Base-by-base conservation (phyloP, 352 stramenopile species). In the Pythium aphanidermatum region DNA sequence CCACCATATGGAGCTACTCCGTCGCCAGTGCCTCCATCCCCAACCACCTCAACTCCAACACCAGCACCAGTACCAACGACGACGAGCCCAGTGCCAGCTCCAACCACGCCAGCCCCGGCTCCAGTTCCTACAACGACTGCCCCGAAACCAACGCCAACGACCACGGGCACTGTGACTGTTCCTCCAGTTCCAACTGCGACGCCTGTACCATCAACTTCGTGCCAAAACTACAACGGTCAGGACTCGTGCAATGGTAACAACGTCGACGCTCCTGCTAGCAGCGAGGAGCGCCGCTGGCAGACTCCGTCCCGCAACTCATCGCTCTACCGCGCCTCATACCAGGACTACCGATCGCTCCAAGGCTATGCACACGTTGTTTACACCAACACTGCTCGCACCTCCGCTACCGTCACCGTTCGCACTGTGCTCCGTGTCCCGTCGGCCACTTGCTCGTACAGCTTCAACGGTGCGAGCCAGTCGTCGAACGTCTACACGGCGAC, bases 341-440 rank as follows among this genome's bases (percentile, higher is more conserved):
- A 80, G 31, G 69, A 80, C 58, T 77, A 73, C 49, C 44, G 57
- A 13, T 66, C 30, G 42, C 34, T 58, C 12, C 26, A 33, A 1
- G 69, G 65, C 14, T 80, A 80, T 39, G 63, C 65, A 3, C 49
- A 74, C 23, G 69, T 77, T 1, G 47, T 64, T 12, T 81, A 81
- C 53, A 53, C 38, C 17, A n/a, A n/a, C n/a, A 55, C 51, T 0
- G 35, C 20, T 16, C 60, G 65, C 2, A 58, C 31, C 21, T 68
- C 63, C 3, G 69, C 69, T 11, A 75, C 55, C 7, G 65, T 80
- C 16, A 59, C 59, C 5, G 66, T 70, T 7, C 63, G 66, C 12
- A 75, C 65, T 1, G 44, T 47, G 11, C 42, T 78, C 1, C 64
- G 67, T 3, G 53, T 66, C 23, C 13, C 43, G 4, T 29, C 49